Percentiles rank a stretch among this genome's conserved stretches.
Conservation (phyloP, 2,329 filamentous ascomycete genomes). For the Penicillium verrucosum region DNA sequence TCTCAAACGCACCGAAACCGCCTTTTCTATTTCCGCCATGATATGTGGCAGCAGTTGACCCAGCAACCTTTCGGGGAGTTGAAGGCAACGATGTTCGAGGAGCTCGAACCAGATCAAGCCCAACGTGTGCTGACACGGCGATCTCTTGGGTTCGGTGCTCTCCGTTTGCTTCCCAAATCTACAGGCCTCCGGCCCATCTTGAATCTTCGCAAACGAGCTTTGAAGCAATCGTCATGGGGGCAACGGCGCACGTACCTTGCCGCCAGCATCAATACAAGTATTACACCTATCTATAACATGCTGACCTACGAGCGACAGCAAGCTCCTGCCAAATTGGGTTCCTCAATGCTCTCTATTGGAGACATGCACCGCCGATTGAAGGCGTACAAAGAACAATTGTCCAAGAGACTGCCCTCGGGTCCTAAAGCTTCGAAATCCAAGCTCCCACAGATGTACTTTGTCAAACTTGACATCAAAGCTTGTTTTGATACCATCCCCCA, state of each 20-base stretch:
- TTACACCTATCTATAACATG: conserved; percentile 71
- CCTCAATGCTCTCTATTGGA: conserved; percentile 74
- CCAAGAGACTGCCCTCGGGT: not conserved
- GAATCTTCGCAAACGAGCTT: conserved; percentile 69
- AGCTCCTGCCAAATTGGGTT: conserved; percentile 64
- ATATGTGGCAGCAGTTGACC: conserved; percentile 76
- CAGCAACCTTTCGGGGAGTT: conserved; percentile 68
- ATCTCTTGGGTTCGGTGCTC: conserved; percentile 69
- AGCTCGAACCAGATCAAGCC: conserved; percentile 61
- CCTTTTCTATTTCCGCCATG: conserved; percentile 91
- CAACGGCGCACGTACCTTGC: conserved; percentile 52
- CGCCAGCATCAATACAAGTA: conserved; percentile 65
- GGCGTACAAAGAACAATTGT: conserved; percentile 55
- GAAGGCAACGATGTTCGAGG: conserved; percentile 73
- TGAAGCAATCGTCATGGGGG: conserved; percentile 48
- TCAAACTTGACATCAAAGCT: conserved; percentile 84
- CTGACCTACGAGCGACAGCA: conserved; percentile 70
- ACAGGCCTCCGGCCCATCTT: conserved; percentile 76
- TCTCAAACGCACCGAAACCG: conserved; percentile 75
- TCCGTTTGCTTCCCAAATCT: conserved; percentile 80
- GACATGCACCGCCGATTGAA: conserved; percentile 75
- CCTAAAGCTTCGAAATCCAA: conserved; percentile 8
- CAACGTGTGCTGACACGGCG: conserved; percentile 58
- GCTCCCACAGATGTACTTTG: conserved; percentile 69
- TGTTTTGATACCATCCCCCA: conserved; percentile 98